Evolutionary conservation across 1,284 basidiomycete species (phyloP).

Genomic region (Puccinia brachypodii): DNA sequence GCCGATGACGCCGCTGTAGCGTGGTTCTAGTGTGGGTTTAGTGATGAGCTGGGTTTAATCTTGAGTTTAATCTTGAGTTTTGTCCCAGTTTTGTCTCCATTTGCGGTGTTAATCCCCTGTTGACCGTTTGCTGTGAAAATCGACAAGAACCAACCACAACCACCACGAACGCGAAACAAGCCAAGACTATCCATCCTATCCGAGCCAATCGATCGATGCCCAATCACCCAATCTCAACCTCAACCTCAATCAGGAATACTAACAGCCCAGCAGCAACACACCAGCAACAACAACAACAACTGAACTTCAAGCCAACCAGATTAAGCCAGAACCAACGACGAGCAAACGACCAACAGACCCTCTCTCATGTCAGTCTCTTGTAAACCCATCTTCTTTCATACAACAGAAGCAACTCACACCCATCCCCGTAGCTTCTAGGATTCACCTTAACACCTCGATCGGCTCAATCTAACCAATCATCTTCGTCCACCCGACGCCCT

Average conservation of each 20-base stretch:
- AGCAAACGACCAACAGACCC: slow-evolving; percentile 13
- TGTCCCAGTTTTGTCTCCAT: no score
- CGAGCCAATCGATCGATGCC: slow-evolving; percentile 8
- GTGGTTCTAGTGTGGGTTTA: no score
- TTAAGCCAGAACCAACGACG: slow-evolving; percentile 11
- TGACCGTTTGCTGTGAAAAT: no score
- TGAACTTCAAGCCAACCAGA: slow-evolving; percentile 17
- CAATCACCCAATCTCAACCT: slow-evolving; percentile 4
- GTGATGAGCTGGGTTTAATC: no score
- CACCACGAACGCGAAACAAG: no score
- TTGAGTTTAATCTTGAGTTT: no score
- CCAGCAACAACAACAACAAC: not conserved
- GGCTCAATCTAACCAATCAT: slow-evolving; percentile 7
- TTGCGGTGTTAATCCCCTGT: no score
- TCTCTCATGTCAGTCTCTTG: slow-evolving; percentile 9
- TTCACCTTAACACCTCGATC: slow-evolving; percentile 41
- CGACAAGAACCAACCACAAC: no score
- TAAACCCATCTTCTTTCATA: not conserved
- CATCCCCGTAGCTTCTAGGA: slow-evolving; percentile 33
- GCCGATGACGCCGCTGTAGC: no score
- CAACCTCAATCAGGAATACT: no score
- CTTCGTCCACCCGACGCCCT: slow-evolving; percentile 18
- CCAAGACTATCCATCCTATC: not conserved
- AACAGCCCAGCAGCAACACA: not conserved
- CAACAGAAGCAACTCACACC: not conserved